Percentiles rank a stretch among this genome's conserved stretches.
phyloP scores from a whole-genome alignment of 495 filamentous ascomycete genomes.

The Aspergillus kassunensis region DNA sequence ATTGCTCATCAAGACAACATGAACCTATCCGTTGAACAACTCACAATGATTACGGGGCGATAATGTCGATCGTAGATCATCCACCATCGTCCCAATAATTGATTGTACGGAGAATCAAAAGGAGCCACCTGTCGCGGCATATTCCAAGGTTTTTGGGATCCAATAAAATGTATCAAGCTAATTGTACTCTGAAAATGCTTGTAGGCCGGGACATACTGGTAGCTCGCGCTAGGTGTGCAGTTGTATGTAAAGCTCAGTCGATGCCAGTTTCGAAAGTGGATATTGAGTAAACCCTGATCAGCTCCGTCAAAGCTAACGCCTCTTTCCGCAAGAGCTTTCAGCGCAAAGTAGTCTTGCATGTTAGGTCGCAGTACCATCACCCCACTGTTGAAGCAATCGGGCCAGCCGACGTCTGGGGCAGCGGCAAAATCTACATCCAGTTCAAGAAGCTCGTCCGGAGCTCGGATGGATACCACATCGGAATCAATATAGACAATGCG shows the following conservation, averaged over 20 bases:
- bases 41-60: constrained; percentile 33
- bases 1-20: not conserved
- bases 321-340: constrained; percentile 74
- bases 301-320: constrained; percentile 96
- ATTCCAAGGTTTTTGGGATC: constrained; percentile 83
- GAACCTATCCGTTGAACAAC: not conserved
- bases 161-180: constrained; percentile 90
- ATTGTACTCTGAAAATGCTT: constrained; percentile 85
- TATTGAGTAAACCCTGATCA: constrained; percentile 93
- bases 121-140: constrained; percentile 59
- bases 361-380: constrained; percentile 89
- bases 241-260: constrained; percentile 94
- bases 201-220: constrained; percentile 94
- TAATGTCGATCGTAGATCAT: constrained; percentile 86
- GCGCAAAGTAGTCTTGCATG: constrained; percentile 78
- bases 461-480: constrained; percentile 79
- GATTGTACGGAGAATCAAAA: constrained; percentile 63
- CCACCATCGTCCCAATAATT: constrained; percentile 85
- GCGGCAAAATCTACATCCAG: constrained; percentile 77
- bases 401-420: constrained; percentile 95
- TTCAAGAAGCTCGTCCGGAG: constrained; percentile 89
- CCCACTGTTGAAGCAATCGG: constrained; percentile 96
- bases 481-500: constrained; percentile 91
- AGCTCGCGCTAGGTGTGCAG: constrained; percentile 88
- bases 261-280: constrained; percentile 86